phyloP scores from a whole-genome alignment of 352 stramenopile species.

The Globisporangium paddicum region DNA sequence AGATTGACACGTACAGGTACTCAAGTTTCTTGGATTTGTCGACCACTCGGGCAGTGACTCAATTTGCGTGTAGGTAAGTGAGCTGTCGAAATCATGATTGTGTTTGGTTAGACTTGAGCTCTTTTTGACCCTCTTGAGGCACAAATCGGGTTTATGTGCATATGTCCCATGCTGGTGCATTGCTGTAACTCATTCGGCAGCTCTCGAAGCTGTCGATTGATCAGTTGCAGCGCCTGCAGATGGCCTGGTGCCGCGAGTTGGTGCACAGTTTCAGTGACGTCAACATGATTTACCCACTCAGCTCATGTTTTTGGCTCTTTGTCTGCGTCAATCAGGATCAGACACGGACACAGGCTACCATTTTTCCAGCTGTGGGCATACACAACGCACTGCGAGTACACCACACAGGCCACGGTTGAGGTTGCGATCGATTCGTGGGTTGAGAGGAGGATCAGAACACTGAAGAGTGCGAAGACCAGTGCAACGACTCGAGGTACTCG shows the following conservation, averaged over 20 bases:
- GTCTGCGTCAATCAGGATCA: conserved; percentile 25
- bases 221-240: conserved; percentile 27
- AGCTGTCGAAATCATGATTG: too few species aligned
- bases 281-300: conserved; percentile 25
- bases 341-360: conserved; percentile 20
- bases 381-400: conserved; percentile 22
- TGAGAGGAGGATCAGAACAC: conserved; percentile 1
- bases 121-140: too few species aligned
- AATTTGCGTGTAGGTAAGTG: conserved; percentile 25
- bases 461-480: conserved; percentile 15
- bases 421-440: conserved; percentile 7
- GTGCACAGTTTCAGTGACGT: conserved; percentile 21
- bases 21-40: conserved; percentile 23
- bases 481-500: background rate
- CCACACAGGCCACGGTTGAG: conserved; percentile 13
- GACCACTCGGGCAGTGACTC: conserved; percentile 22
- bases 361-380: conserved; percentile 17
- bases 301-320: conserved; percentile 23
- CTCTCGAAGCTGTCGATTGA: conserved; percentile 20
- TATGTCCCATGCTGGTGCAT: conserved; percentile 27
- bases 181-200: conserved; percentile 23
- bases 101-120: too few species aligned
- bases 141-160: conserved; percentile 31
- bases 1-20: conserved; percentile 33
- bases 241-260: conserved; percentile 18